Percentiles rank a stretch among this genome's conserved stretches.
Conservation (phyloP, 140 eudicot genomes). For the Senecio squalidus region DNA sequence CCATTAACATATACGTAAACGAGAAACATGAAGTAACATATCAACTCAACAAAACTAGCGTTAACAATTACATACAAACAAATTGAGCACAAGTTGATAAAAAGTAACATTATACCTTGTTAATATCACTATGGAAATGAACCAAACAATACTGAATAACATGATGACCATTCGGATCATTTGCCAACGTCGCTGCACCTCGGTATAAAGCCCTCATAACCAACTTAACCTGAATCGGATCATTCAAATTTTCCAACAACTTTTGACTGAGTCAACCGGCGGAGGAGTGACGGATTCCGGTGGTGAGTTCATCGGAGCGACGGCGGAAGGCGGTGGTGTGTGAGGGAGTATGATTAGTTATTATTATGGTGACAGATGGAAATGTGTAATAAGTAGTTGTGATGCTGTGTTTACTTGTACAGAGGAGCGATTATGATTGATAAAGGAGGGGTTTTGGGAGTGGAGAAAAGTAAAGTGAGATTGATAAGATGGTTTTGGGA, state of each 20-base stretch:
- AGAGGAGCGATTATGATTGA: no score
- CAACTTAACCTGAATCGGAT: conserved; percentile 43
- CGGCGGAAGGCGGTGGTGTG: not conserved
- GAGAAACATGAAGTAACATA: no score
- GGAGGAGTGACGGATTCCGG: not conserved
- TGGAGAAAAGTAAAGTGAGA: no score
- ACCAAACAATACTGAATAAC: conserved; percentile 56
- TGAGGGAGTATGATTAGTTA: not conserved
- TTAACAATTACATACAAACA: not conserved
- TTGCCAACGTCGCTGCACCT: conserved; percentile 44
- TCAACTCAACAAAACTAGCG: not conserved
- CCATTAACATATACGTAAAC: no score
- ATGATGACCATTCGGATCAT: conserved; percentile 60
- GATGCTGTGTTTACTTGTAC: not conserved
- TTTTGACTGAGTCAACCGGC: conserved; percentile 18
- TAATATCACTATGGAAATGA: conserved; percentile 39
- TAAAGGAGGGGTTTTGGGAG: no score
- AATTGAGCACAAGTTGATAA: not conserved
- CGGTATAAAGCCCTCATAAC: conserved; percentile 42
- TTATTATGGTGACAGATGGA: not conserved
- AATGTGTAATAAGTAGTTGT: not conserved
- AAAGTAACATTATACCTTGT: conserved; percentile 34
- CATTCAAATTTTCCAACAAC: conserved; percentile 44
- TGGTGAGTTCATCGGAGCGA: not conserved
- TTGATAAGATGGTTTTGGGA: no score